Percentiles rank a stretch among this genome's conserved stretches.
phyloP scores from a whole-genome alignment of 495 filamentous ascomycete genomes.

The Hyphodiscus hymeniophilus region DNA sequence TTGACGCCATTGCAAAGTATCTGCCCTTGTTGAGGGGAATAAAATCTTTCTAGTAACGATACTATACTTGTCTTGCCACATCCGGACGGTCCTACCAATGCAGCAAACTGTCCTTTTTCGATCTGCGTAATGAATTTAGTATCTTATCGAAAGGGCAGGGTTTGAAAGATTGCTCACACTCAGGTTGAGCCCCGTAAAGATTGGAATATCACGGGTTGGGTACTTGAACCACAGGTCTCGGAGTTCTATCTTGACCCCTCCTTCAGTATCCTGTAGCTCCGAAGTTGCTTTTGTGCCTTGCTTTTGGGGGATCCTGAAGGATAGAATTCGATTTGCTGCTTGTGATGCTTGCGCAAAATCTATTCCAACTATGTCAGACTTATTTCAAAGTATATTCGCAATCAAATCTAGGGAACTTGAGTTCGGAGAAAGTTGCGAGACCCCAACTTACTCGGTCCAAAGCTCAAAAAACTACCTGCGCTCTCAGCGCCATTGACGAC shows the following conservation, averaged over 20 bases:
- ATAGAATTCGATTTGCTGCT: conserved; percentile 46
- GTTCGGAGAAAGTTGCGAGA: no score
- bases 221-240: conserved; percentile 52
- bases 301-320: conserved; percentile 3
- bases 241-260: conserved; percentile 49
- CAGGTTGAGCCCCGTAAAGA: conserved; percentile 45
- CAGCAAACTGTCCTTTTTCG: conserved; percentile 55
- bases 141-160: conserved; percentile 25
- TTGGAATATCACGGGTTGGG: conserved; percentile 38
- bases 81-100: conserved; percentile 63
- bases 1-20: conserved; percentile 45
- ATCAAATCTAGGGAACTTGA: no score
- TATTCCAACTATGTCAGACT: conserved; percentile 6
- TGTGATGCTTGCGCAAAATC: conserved; percentile 51
- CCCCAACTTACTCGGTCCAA: conserved; percentile 13
- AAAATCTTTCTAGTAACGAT: conserved; percentile 55
- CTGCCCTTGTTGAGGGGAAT: conserved; percentile 42
- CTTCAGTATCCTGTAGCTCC: conserved; percentile 29
- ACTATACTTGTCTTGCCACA: conserved; percentile 68
- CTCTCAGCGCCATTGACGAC: conserved; percentile 26
- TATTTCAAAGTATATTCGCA: neutral
- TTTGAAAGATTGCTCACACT: conserved; percentile 15
- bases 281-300: conserved; percentile 2
- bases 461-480: conserved; percentile 16
- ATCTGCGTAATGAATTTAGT: conserved; percentile 31